A percentile compares a stretch with the other conserved stretches of the same genome.
phyloP scores from a whole-genome alignment of 2,329 filamentous ascomycete species.

The Botrytis medusae region DNA sequence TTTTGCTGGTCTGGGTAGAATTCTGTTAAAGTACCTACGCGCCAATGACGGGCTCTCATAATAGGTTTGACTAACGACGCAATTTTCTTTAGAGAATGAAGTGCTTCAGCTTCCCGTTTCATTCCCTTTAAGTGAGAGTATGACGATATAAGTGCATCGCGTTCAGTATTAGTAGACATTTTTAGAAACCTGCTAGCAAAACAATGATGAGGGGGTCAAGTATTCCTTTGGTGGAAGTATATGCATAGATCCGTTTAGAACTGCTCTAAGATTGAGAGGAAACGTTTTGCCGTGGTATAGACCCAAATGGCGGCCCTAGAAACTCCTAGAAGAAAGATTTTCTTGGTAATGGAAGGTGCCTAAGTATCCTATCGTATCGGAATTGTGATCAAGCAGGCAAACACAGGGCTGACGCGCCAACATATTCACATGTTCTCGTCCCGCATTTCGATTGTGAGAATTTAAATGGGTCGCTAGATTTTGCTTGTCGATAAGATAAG shows the following conservation, averaged over 20 bases:
- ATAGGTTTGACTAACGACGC: slow-evolving; percentile 91
- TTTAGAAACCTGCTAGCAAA: neutral
- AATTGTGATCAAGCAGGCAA: slow-evolving; percentile 9
- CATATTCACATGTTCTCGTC: neutral
- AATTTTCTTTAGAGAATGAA: slow-evolving; percentile 69
- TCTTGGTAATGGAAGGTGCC: neutral
- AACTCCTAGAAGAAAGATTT: neutral
- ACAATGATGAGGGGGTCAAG: neutral
- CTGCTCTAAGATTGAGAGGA: neutral
- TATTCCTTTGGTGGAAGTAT: neutral
- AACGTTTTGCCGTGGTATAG: neutral
- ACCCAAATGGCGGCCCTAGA: neutral
- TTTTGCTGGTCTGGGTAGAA: slow-evolving; percentile 77
- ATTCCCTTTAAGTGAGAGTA: slow-evolving; percentile 54
- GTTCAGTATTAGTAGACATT: slow-evolving; percentile 27
- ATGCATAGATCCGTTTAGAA: neutral
- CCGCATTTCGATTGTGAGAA: neutral
- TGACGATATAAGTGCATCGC: slow-evolving; percentile 49
- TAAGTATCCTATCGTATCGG: neutral
- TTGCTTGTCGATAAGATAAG: neutral
- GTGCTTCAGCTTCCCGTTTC: slow-evolving; percentile 50
- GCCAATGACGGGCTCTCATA: slow-evolving; percentile 85
- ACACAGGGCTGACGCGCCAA: slow-evolving; percentile 7
- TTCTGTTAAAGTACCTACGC: slow-evolving; percentile 74
- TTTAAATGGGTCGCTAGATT: neutral